Evolutionary conservation across 257 asterid species (phyloP), one percentile per base, ranked within the genome.

Genomic region (Fraxinus pennsylvanica): DNA sequence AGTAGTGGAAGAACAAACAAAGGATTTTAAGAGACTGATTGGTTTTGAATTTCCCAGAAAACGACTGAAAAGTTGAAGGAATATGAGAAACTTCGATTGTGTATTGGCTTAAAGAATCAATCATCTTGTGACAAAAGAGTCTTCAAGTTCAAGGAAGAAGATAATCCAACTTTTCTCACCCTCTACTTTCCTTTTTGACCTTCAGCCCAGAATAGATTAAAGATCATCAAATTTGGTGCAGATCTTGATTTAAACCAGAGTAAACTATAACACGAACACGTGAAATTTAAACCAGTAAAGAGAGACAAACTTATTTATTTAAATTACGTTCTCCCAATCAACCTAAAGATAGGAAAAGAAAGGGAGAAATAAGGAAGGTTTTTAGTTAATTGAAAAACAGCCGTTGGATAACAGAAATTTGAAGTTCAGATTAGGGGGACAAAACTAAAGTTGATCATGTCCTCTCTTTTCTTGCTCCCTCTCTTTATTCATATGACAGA

Each of bases 121-220:
- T 86, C 96, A 91, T 92, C 84, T 84, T 88, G 84, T 68, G 74
- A 81, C 84, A 79, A 78, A 85, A 79, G 70, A 88, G 94, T 78
- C 86, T 92, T 87, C 86, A 86, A 87, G 82, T 83, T 87, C 91
- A 94, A 90, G 91, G 92, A 87, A 86, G 93, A 87, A 90, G 91
- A 82, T 88, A 84, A 90, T 47, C 82, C 78, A 65, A 87, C 87
- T 92, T 88, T 94, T 91, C 82, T 71, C 79, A 35, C 74, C 77
- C 32, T 73, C 25, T 52, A 73, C 76, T 47, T 47, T 47, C 57
- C 47, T n/a, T 47, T 47, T 47, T 47, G 4, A 13, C 57, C n/a
- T 47, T 47, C 57, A 14, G 57, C 6, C 57, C 85, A 81, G 82
- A 82, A 85, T 80, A 82, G 85, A 86, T 79, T 78, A 84, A 68